phyloP scores from a whole-genome alignment of 2,329 filamentous ascomycete genomes.

The Exophiala sp. region DNA sequence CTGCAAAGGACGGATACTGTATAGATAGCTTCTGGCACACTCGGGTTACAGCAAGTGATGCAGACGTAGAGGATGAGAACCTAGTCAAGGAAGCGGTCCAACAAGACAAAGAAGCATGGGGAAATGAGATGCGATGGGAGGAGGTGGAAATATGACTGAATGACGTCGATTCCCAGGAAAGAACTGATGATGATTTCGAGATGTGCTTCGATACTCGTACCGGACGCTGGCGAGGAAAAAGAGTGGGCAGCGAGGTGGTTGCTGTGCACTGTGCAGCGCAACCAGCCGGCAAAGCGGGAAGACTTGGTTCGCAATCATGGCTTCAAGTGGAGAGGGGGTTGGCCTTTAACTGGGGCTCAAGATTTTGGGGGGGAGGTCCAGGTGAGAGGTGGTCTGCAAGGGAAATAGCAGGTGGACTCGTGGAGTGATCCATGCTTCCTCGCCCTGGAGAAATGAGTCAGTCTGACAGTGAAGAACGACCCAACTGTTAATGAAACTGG shows the following conservation, averaged over 20 bases:
- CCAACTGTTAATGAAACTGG: too few species aligned
- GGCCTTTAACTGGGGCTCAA: too few species aligned
- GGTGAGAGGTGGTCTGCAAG: too few species aligned
- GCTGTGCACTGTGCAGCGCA: constrained; percentile 9
- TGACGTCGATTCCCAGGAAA: constrained; percentile 22
- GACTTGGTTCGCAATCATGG: too few species aligned
- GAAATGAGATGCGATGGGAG: constrained; percentile 17
- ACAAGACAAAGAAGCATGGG: constrained; percentile 7
- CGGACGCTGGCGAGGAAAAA: neutral
- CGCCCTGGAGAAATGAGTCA: too few species aligned
- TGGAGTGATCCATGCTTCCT: too few species aligned
- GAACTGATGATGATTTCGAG: constrained; percentile 5
- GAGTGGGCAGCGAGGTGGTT: constrained; percentile 1
- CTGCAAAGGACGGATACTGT: neutral
- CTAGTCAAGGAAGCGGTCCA: neutral
- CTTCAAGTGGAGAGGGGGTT: too few species aligned
- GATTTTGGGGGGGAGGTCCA: too few species aligned
- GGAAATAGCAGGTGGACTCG: too few species aligned
- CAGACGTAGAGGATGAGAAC: constrained; percentile 6
- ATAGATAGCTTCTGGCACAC: neutral
- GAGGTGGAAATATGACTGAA: constrained; percentile 9
- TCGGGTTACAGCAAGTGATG: neutral
- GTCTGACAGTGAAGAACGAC: too few species aligned
- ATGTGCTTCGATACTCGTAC: neutral
- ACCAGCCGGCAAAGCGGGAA: constrained; percentile 19